Base-by-base conservation (phyloP, 2,329 filamentous ascomycete genomes). In the Pleoardoris graminearum region DNA sequence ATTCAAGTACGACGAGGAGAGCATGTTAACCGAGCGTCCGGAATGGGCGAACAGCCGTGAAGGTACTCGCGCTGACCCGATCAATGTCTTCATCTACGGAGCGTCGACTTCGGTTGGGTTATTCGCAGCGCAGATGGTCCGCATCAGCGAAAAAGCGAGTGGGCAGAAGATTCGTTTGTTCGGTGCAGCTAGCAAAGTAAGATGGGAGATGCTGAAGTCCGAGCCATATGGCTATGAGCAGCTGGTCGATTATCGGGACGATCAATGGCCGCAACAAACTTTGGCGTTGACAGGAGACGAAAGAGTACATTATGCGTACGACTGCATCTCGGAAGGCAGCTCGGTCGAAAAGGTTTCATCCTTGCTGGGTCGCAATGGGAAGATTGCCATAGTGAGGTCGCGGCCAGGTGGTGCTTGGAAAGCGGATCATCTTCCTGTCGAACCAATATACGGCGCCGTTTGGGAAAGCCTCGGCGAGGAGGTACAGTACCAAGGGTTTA, bases 401-500 rank as follows among this genome's bases (percentile, higher is more conserved):
- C 58, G 59, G 7, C 67, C 58, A 33, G 69, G 62, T 8, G 63
- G 64, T 7, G 68, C 66, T 2, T 73, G 66, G 68, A 50, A 59
- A 12, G 48, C 61, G 0, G 65, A 70, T 0, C 42, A 56, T 0
- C 30, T 77, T 0, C 38, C 48, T 2, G 42, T 69, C 1, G 67
- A 77, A 17, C 71, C 75, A 0, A 50, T 71, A 1, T 77, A 77
- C 27, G 75, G 76, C 1, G 74, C 75, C 0, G 76, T 77, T 0
- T 78, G 75, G 75, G 73, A 77, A 44, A 76, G 70, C 0, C 59
- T 79, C 0, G 75, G 76, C 0, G 70, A 70, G 30, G 71, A 77
- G 17, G 57, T 78, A 10, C 58, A 69, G 8, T 79, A 78, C 16
- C 67, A 76, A 12, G 62, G 62, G 44, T 63, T 66, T 10, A 65